These are phyloP conservation scores for Thelonectria blattea DNA, from an alignment of 2,329 filamentous ascomycete species.

Conservation along the genomic window DNA sequence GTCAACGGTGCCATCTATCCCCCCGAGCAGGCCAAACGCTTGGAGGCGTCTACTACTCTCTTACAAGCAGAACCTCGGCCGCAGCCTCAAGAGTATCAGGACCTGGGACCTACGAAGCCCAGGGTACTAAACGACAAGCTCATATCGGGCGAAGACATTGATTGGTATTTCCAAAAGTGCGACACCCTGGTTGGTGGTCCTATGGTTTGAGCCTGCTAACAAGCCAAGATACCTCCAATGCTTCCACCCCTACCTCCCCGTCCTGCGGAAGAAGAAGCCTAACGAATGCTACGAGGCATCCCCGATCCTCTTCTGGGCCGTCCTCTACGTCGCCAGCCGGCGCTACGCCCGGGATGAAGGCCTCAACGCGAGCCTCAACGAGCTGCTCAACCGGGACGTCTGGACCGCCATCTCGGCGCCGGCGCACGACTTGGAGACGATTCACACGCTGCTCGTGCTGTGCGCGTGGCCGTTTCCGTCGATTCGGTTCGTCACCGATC, in stretches of 20 bases:
- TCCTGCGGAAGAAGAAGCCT: slow-evolving; percentile 56
- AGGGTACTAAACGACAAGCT: slow-evolving; percentile 54
- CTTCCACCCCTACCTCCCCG: slow-evolving; percentile 60
- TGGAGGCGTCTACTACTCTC: slow-evolving; percentile 12
- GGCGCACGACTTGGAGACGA: slow-evolving; percentile 53
- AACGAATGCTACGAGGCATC: slow-evolving; percentile 57
- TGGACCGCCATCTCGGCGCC: slow-evolving; percentile 51
- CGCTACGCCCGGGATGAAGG: slow-evolving; percentile 53
- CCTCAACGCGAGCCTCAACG: slow-evolving; percentile 52
- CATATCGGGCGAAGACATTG: slow-evolving; percentile 59
- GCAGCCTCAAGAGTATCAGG: slow-evolving; percentile 18
- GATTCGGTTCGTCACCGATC: slow-evolving; percentile 58
- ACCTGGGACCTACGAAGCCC: slow-evolving; percentile 43
- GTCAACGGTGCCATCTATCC: slow-evolving; percentile 32
- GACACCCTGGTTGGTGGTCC: too few relatives aligned
- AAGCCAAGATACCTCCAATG: slow-evolving; percentile 55
- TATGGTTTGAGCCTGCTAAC: background rate
- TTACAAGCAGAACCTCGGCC: slow-evolving; percentile 15
- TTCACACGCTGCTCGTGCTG: slow-evolving; percentile 59
- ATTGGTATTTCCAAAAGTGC: slow-evolving; percentile 61
- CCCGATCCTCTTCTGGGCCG: slow-evolving; percentile 60
- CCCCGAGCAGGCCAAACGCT: slow-evolving; percentile 24
- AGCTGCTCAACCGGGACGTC: slow-evolving; percentile 54
- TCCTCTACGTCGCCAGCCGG: slow-evolving; percentile 57
- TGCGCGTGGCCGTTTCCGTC: slow-evolving; percentile 59